Evolutionary conservation across 1,284 basidiomycete genomes (phyloP).

Genomic region (Earliella scabrosa): DNA sequence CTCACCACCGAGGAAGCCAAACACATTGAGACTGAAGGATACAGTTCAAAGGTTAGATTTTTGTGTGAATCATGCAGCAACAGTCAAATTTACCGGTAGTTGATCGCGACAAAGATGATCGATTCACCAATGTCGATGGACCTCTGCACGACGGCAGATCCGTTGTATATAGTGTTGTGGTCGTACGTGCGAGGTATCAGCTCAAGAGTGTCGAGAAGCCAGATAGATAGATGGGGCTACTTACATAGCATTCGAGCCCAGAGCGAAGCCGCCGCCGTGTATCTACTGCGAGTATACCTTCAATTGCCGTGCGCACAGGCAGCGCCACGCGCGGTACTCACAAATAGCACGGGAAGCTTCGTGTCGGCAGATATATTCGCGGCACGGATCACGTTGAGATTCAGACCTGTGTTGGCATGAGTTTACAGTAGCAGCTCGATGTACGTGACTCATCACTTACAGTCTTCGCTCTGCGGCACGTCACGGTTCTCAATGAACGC

Average conservation of each 20-base stretch:
- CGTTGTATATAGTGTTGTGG: background rate
- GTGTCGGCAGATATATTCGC: constrained; percentile 38
- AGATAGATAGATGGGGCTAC: background rate
- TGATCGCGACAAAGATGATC: constrained; percentile 1
- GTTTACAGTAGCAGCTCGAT: background rate
- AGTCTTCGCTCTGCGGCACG: constrained; percentile 30
- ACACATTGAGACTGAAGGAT: constrained; percentile 24
- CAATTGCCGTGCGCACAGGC: background rate
- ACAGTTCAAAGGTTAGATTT: background rate
- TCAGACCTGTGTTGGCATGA: constrained; percentile 45
- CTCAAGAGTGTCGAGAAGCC: background rate
- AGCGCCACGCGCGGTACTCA: constrained; percentile 28
- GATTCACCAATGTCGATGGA: too few relatives aligned
- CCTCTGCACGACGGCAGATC: background rate
- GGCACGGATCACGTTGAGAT: constrained; percentile 57
- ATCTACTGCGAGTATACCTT: background rate
- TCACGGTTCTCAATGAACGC: constrained; percentile 39
- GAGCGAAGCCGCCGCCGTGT: constrained; percentile 11
- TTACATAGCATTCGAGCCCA: background rate
- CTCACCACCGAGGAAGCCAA: constrained; percentile 54
- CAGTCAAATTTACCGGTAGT: background rate
- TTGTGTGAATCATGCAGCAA: background rate
- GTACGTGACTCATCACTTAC: background rate
- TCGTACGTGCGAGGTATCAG: background rate
- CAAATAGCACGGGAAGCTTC: constrained; percentile 58